A percentile compares a stretch with the other conserved stretches of the same genome.
Evolutionary conservation across 805 yeast species (phyloP).

Genomic region (Soucietia sequanensis): DNA sequence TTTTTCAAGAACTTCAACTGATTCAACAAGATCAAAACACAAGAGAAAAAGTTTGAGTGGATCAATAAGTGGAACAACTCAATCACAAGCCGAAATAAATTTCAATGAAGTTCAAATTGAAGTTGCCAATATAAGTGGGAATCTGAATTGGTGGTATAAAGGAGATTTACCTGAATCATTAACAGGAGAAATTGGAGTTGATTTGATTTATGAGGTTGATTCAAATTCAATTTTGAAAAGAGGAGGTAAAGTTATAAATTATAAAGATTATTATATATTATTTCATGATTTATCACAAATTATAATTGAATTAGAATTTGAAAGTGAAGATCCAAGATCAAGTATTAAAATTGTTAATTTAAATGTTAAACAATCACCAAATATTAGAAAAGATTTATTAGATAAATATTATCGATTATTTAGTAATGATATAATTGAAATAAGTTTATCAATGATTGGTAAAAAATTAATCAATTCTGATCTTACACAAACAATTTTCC

Average conservation of each 20-base stretch:
- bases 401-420: conserved; percentile 47
- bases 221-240: conserved; percentile 55
- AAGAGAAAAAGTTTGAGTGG: no score
- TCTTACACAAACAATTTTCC: conserved; percentile 23
- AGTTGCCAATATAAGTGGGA: conserved; percentile 22
- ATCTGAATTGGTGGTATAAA: conserved; percentile 66
- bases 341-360: conserved; percentile 39
- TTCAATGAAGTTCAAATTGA: conserved; percentile 27
- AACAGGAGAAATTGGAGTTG: conserved; percentile 40
- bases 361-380: conserved; percentile 42
- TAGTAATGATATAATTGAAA: conserved; percentile 49
- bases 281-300: conserved; percentile 72
- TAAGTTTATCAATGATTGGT: conserved; percentile 34
- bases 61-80: no score
- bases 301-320: conserved; percentile 56
- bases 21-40: conserved; percentile 11
- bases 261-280: conserved; percentile 68
- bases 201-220: conserved; percentile 65
- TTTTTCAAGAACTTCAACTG: conserved; percentile 14
- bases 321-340: conserved; percentile 50
- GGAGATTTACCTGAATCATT: conserved; percentile 57
- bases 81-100: conserved; percentile 27
- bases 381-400: conserved; percentile 45
- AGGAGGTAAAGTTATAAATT: conserved; percentile 45
- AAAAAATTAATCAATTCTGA: conserved; percentile 20